Evolutionary conservation across 2,329 filamentous ascomycete species (phyloP).

Genomic region (Thelonectria discophora): DNA sequence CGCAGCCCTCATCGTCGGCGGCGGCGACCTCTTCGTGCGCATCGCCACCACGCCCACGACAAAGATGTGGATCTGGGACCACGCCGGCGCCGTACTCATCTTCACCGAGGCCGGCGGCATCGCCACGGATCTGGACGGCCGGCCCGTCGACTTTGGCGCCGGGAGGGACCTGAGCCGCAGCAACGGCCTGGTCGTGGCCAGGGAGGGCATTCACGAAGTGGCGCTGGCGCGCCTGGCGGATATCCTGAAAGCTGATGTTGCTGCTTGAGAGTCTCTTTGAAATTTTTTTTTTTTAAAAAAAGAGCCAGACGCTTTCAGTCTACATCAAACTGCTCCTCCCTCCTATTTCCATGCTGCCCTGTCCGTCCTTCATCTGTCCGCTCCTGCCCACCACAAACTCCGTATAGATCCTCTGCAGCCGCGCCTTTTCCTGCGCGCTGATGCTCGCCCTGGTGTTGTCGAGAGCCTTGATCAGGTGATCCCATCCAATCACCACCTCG

Average conservation of each 20-base stretch:
- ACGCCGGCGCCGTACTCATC: conserved; percentile 66
- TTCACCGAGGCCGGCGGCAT: conserved; percentile 64
- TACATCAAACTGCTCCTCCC: conserved; percentile 94
- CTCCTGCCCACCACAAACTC: conserved; percentile 94
- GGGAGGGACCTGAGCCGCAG: conserved; percentile 48
- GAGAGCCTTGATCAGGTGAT: conserved; percentile 82
- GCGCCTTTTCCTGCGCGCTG: conserved; percentile 75
- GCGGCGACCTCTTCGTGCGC: conserved; percentile 48
- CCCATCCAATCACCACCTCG: conserved; percentile 86
- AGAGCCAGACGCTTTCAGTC: no score
- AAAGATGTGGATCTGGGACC: conserved; percentile 58
- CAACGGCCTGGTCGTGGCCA: conserved; percentile 54
- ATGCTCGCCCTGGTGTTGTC: conserved; percentile 84
- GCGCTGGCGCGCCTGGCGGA: conserved; percentile 49
- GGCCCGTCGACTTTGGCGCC: conserved; percentile 47
- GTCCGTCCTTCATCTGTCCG: conserved; percentile 93
- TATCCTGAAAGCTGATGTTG: conserved; percentile 29
- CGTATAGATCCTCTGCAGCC: conserved; percentile 82
- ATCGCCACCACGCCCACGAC: conserved; percentile 36
- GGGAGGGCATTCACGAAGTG: conserved; percentile 51
- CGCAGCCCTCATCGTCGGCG: conserved; percentile 49
- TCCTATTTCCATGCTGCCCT: conserved; percentile 91
- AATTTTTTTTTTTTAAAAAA: neutral
- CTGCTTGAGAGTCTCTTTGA: conserved; percentile 11
- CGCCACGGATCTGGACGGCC: conserved; percentile 59